Conservation (phyloP, 2,329 filamentous ascomycete species). For the Mycosphaerella sp. region DNA sequence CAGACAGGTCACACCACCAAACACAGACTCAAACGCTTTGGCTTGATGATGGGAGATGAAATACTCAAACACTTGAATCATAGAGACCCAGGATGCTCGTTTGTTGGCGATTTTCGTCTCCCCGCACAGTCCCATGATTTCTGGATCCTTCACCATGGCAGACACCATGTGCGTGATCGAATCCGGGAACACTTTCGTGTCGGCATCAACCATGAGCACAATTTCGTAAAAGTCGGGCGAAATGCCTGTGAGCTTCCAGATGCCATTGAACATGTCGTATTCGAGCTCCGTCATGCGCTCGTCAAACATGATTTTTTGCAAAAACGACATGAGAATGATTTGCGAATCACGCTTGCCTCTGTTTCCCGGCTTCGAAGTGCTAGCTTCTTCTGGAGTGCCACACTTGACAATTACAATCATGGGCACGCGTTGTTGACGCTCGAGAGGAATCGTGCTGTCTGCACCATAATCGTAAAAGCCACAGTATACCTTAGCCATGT, state of each 20-base stretch:
- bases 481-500: slow-evolving; percentile 98
- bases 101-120: slow-evolving; percentile 99
- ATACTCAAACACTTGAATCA: slow-evolving; percentile 99
- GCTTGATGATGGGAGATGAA: slow-evolving; percentile 97
- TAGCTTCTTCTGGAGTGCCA: slow-evolving; percentile 80
- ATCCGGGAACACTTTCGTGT: slow-evolving; percentile 98
- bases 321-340: slow-evolving; percentile 98
- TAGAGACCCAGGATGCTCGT: slow-evolving; percentile 85
- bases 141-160: slow-evolving; percentile 97
- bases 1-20: slow-evolving; percentile 97
- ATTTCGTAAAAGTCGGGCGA: slow-evolving; percentile 97
- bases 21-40: slow-evolving; percentile 97
- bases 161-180: slow-evolving; percentile 98
- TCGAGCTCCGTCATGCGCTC: slow-evolving; percentile 99
- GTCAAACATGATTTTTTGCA: slow-evolving; percentile 99
- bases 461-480: slow-evolving; percentile 96
- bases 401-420: slow-evolving; percentile 98
- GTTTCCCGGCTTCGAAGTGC: slow-evolving; percentile 84
- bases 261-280: slow-evolving; percentile 98
- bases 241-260: slow-evolving; percentile 98
- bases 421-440: slow-evolving; percentile 92
- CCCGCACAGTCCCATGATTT: slow-evolving; percentile 98
- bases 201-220: slow-evolving; percentile 97
- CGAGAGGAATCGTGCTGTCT: slow-evolving; percentile 67
- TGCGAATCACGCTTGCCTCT: slow-evolving; percentile 98